A percentile compares a stretch with the other conserved stretches of the same genome.
These are phyloP conservation scores for Naumovozyma baii DNA, from an alignment of 805 yeast species.

Conservation along the genomic window DNA sequence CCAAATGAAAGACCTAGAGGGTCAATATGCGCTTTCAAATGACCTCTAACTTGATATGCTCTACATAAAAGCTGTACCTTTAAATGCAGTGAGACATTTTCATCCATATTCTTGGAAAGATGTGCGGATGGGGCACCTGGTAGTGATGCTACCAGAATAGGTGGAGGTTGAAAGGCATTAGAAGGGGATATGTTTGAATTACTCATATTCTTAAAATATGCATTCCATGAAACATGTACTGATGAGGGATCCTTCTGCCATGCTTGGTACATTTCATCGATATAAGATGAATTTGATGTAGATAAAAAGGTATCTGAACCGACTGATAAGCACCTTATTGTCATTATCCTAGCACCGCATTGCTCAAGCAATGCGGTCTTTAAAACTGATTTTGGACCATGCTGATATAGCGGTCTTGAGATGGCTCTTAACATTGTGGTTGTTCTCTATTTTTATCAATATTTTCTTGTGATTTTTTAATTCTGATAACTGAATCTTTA, in stretches of 20 bases:
- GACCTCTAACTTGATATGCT: conserved; percentile 98
- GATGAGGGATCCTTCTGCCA: conserved; percentile 86
- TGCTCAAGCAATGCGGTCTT: conserved; percentile 1
- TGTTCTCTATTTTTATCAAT: neutral
- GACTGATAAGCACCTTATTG: conserved; percentile 9
- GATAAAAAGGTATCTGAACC: conserved; percentile 65
- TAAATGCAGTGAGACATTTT: conserved; percentile 75
- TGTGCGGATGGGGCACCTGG: conserved; percentile 41
- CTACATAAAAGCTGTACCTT: conserved; percentile 94
- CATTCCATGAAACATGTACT: conserved; percentile 95
- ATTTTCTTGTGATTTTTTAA: no score
- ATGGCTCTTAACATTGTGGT: conserved; percentile 7
- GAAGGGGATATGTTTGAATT: conserved; percentile 59
- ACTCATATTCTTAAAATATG: conserved; percentile 87
- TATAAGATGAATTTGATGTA: conserved; percentile 78
- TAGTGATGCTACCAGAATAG: conserved; percentile 76
- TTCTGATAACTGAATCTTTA: no score
- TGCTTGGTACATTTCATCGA: conserved; percentile 95
- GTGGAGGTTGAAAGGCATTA: conserved; percentile 82
- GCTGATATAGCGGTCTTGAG: conserved; percentile 2
- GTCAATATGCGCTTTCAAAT: conserved; percentile 87
- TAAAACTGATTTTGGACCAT: conserved; percentile 3
- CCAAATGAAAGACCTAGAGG: conserved; percentile 91
- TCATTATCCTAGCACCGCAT: neutral
- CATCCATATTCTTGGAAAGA: conserved; percentile 36